Conservation (phyloP, 352 stramenopile genomes). For the Pythium rhizo-oryzae region DNA sequence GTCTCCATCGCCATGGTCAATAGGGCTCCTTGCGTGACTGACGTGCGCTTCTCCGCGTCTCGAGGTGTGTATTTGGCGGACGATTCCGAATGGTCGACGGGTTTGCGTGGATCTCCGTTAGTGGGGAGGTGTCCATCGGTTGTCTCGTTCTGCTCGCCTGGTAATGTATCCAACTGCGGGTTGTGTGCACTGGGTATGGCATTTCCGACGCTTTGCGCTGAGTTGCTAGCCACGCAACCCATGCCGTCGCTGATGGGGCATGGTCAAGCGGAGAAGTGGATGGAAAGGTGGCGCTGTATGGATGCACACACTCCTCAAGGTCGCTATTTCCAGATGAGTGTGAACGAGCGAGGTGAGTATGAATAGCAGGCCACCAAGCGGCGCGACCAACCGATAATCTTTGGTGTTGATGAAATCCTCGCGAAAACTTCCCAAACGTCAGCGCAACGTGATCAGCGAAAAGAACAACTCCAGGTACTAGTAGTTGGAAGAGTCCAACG, state of each 20-base stretch:
- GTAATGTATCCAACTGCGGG: background rate
- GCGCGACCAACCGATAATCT: too few species aligned
- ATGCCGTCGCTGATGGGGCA: constrained; percentile 18
- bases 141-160: background rate
- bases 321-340: background rate
- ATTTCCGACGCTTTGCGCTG: background rate
- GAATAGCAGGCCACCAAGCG: too few species aligned
- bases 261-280: constrained; percentile 3
- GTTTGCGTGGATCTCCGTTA: background rate
- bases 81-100: background rate
- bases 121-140: background rate
- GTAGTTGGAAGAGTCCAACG: background rate
- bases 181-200: background rate
- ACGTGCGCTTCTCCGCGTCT: background rate
- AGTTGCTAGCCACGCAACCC: constrained; percentile 24
- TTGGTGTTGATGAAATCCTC: too few species aligned
- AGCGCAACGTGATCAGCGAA: too few species aligned
- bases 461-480: background rate
- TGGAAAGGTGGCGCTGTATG: background rate
- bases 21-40: constrained; percentile 7
- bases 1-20: constrained; percentile 32
- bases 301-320: too few species aligned
- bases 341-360: too few species aligned
- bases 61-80: constrained; percentile 12
- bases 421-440: too few species aligned